These are phyloP conservation scores for Magnusiomyces fungicola DNA, from an alignment of 1,139 yeast genomes.

Conservation along the genomic window DNA sequence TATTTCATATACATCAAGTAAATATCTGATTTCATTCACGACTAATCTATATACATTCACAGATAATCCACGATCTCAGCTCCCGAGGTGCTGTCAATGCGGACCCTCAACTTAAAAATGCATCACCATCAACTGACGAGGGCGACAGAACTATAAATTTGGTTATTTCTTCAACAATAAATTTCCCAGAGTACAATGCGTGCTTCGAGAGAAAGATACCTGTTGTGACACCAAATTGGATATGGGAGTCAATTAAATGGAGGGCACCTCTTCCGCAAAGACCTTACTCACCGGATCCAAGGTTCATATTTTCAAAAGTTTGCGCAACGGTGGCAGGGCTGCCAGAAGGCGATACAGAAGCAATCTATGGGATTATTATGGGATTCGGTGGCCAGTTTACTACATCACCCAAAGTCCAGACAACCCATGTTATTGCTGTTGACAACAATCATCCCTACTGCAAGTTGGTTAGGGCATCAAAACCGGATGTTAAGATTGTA, in stretches of 20 bases:
- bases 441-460: slow-evolving; percentile 42
- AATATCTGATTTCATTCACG: no score
- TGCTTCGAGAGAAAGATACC: slow-evolving; percentile 57
- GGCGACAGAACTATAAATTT: slow-evolving; percentile 33
- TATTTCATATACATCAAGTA: no score
- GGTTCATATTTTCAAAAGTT: slow-evolving; percentile 52
- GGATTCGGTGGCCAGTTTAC: slow-evolving; percentile 71
- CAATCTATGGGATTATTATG: slow-evolving; percentile 55
- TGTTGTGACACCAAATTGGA: slow-evolving; percentile 61
- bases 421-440: slow-evolving; percentile 69
- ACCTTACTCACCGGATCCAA: slow-evolving; percentile 62
- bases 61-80: no score
- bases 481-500: slow-evolving; percentile 46
- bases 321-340: slow-evolving; percentile 57
- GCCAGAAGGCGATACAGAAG: slow-evolving; percentile 54
- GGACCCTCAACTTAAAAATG: no score
- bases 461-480: slow-evolving; percentile 31
- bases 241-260: slow-evolving; percentile 42
- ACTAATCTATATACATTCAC: no score
- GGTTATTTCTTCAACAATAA: slow-evolving; percentile 47
- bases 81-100: no score
- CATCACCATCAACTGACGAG: background rate
- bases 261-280: slow-evolving; percentile 41
- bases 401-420: slow-evolving; percentile 55
- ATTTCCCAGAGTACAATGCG: slow-evolving; percentile 48